These are phyloP conservation scores for Auxenochlorella protothecoides DNA, from an alignment of 139 green algal genomes.

Conservation along the genomic window DNA sequence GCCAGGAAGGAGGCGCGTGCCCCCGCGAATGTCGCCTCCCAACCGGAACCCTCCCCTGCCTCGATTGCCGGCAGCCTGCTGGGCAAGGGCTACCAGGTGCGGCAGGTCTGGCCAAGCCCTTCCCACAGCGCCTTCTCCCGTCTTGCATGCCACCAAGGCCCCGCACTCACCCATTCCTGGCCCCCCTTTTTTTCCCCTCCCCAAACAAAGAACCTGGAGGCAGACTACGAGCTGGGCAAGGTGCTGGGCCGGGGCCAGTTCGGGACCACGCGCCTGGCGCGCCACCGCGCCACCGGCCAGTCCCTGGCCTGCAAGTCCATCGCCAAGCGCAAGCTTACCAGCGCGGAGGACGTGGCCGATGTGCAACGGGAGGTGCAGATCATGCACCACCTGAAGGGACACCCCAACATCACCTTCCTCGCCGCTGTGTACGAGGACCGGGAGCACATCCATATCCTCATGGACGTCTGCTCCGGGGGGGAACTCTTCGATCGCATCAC, in stretches of 20 bases:
- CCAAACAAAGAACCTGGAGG: constrained; percentile 27
- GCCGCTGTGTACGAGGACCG: constrained; percentile 68
- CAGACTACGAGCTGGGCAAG: constrained; percentile 33
- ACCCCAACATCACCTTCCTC: constrained; percentile 66
- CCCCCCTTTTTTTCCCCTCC: too few species aligned
- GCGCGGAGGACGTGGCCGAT: constrained; percentile 87
- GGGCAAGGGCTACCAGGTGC: too few species aligned
- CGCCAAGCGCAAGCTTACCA: constrained; percentile 64
- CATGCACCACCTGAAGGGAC: constrained; percentile 81
- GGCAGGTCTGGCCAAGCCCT: too few species aligned
- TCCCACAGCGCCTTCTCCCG: too few species aligned
- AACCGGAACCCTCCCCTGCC: too few species aligned
- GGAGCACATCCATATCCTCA: constrained; percentile 71
- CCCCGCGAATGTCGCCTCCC: too few species aligned
- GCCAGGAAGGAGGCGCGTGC: too few species aligned
- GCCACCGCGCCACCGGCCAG: constrained; percentile 24
- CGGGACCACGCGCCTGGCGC: constrained; percentile 41
- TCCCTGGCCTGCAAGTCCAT: constrained; percentile 74
- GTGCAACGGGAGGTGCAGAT: constrained; percentile 89
- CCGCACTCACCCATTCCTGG: too few species aligned
- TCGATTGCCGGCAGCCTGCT: too few species aligned
- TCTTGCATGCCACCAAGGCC: too few species aligned
- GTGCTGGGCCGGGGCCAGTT: constrained; percentile 46
- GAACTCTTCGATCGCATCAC: constrained; percentile 97
- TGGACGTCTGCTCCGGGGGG: constrained; percentile 83